A percentile compares a stretch with the other conserved stretches of the same genome.
Conservation (phyloP, 768 basidiomycete species). For the Leccinum incarnatum region DNA sequence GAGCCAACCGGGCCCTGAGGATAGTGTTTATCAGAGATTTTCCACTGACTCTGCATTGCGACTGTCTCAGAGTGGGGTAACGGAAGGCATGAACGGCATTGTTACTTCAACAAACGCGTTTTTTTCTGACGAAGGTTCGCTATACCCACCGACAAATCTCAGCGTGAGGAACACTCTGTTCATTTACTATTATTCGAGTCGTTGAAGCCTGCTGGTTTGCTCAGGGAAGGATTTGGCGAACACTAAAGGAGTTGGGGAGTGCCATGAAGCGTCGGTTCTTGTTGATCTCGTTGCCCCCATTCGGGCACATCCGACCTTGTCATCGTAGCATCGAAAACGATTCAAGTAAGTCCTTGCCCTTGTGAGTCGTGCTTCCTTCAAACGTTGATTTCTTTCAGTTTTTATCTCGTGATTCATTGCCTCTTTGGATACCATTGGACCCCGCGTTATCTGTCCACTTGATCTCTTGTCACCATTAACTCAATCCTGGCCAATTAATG, state of each 20-base stretch:
- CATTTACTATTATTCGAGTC: neutral
- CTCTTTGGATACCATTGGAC: neutral
- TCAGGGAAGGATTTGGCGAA: constrained; percentile 21
- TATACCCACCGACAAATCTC: constrained; percentile 6
- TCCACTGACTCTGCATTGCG: constrained; percentile 22
- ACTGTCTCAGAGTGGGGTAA: constrained; percentile 9
- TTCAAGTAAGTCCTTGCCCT: constrained; percentile 17
- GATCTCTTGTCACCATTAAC: constrained; percentile 3
- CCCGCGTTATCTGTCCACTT: neutral
- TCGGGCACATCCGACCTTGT: constrained; percentile 18
- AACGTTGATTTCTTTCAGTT: constrained; percentile 6
- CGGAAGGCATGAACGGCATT: constrained; percentile 5
- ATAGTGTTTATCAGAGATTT: constrained; percentile 20
- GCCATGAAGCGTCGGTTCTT: constrained; percentile 17
- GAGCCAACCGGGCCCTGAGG: neutral
- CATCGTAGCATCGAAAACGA: constrained; percentile 19
- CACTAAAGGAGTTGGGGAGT: constrained; percentile 11
- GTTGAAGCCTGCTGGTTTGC: neutral
- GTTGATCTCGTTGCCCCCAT: constrained; percentile 14
- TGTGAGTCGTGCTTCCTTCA: neutral
- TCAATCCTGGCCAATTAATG: neutral
- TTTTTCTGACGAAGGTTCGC: constrained; percentile 9
- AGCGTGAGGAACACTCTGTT: constrained; percentile 11
- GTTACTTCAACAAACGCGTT: neutral
- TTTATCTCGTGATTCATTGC: constrained; percentile 11